Percentiles rank a stretch among this genome's conserved stretches.
phyloP scores from a whole-genome alignment of 2,329 filamentous ascomycete species.

The Stagonosporopsis vannaccii region DNA sequence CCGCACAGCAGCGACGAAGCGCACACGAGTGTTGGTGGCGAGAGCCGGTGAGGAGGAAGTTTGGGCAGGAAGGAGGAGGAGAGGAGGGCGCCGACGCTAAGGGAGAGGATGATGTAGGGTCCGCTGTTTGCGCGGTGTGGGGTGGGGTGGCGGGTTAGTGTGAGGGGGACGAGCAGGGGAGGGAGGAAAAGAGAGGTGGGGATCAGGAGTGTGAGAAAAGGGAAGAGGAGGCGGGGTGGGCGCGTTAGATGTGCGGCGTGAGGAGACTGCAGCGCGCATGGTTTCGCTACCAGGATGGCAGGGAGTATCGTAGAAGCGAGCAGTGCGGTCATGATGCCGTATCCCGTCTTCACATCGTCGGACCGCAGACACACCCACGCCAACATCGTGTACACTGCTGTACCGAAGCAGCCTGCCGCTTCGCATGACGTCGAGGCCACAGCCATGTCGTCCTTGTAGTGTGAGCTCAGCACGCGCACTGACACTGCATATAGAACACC shows the following conservation, averaged over 20 bases:
- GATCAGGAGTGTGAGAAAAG: conserved; percentile 10
- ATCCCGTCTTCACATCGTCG: not conserved
- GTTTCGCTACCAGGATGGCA: conserved; percentile 15
- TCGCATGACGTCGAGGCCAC: conserved; percentile 46
- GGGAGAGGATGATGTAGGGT: conserved; percentile 5
- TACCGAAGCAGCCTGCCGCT: conserved; percentile 25
- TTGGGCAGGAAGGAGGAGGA: conserved; percentile 2
- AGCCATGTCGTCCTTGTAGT: conserved; percentile 36
- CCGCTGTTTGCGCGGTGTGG: conserved; percentile 5
- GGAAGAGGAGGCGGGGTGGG: not conserved
- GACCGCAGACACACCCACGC: conserved; percentile 3
- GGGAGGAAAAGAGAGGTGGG: conserved; percentile 13
- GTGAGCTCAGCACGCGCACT: conserved; percentile 25
- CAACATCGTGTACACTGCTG: conserved; percentile 20
- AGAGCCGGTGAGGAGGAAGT: not conserved
- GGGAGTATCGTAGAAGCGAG: conserved; percentile 9
- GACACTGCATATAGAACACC: conserved; percentile 25
- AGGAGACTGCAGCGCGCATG: not conserved
- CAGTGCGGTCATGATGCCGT: conserved; percentile 8
- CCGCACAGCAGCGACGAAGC: conserved; percentile 3
- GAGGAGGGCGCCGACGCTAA: conserved; percentile 12
- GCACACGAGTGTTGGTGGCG: conserved; percentile 9
- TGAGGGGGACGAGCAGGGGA: conserved; percentile 22
- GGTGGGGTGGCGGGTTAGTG: conserved; percentile 18
- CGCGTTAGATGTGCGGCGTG: not conserved